phyloP scores from a whole-genome alignment of 305 asterid genomes.

The Nicotiana rustica region DNA sequence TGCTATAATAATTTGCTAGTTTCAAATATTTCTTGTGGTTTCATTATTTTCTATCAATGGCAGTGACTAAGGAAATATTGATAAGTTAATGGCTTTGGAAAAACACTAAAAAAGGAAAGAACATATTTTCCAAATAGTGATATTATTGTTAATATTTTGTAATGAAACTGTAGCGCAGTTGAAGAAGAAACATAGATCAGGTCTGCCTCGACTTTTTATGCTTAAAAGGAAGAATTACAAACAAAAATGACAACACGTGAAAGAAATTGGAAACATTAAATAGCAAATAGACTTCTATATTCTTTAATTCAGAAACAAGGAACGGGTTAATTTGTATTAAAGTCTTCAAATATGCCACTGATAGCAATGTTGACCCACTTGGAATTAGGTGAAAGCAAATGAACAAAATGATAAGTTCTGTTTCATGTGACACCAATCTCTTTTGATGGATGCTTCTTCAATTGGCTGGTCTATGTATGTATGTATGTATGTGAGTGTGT shows the following conservation, averaged over 20 bases:
- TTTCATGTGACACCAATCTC: neutral
- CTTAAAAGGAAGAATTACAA: neutral
- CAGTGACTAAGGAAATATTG: neutral
- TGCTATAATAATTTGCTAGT: slow-evolving; percentile 8
- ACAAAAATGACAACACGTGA: neutral
- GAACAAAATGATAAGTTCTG: slow-evolving; percentile 10
- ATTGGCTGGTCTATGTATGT: neutral
- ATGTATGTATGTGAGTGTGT: neutral
- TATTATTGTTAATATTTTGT: neutral
- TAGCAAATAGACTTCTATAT: neutral
- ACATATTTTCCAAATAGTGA: neutral
- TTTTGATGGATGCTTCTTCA: slow-evolving; percentile 6
- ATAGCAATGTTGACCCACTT: neutral
- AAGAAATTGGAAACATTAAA: neutral
- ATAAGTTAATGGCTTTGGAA: neutral
- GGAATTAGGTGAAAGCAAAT: slow-evolving; percentile 26
- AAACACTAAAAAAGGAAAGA: neutral
- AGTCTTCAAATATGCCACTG: neutral
- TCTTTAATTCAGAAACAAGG: neutral
- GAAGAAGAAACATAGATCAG: slow-evolving; percentile 4
- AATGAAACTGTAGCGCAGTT: neutral
- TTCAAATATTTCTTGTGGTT: slow-evolving; percentile 12
- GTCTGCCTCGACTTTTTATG: neutral
- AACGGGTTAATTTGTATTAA: neutral
- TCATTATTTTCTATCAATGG: neutral